These are phyloP conservation scores for Penicillium robsamsonii DNA, from an alignment of 495 filamentous ascomycete genomes.

Conservation along the genomic window DNA sequence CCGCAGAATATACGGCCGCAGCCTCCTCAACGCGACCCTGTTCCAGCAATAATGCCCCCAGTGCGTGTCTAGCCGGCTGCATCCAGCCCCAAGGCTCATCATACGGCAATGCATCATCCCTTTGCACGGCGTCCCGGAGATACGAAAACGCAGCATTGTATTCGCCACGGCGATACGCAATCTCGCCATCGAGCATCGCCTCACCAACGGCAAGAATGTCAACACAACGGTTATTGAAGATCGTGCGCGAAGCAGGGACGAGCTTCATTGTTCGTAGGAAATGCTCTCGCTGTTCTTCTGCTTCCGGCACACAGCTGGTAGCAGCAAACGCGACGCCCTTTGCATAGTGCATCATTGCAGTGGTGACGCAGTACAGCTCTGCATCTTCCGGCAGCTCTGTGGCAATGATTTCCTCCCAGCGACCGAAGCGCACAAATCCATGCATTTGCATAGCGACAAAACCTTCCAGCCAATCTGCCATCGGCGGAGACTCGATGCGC, in stretches of 20 bases:
- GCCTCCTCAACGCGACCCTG: slow-evolving; percentile 58
- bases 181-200: slow-evolving; percentile 67
- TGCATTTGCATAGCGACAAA: slow-evolving; percentile 63
- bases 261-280: slow-evolving; percentile 46
- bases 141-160: slow-evolving; percentile 53
- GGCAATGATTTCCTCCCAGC: slow-evolving; percentile 56
- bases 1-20: slow-evolving; percentile 53
- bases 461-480: slow-evolving; percentile 71
- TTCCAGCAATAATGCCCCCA: slow-evolving; percentile 61
- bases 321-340: slow-evolving; percentile 63
- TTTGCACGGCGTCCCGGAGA: slow-evolving; percentile 50
- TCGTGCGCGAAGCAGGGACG: slow-evolving; percentile 53
- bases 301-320: slow-evolving; percentile 44
- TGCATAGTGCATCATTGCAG: slow-evolving; percentile 63
- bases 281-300: slow-evolving; percentile 39
- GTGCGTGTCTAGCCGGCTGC: slow-evolving; percentile 64
- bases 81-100: slow-evolving; percentile 73
- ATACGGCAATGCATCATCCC: slow-evolving; percentile 58
- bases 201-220: slow-evolving; percentile 58
- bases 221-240: slow-evolving; percentile 63
- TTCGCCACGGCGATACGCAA: slow-evolving; percentile 61
- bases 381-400: slow-evolving; percentile 49
- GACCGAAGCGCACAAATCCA: slow-evolving; percentile 63
- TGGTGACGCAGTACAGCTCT: slow-evolving; percentile 59
- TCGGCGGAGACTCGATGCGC: slow-evolving; percentile 59